Evolutionary conservation across 1,139 yeast genomes (phyloP), one percentile per base, ranked within the genome.

Genomic region (Kodamaea alishanica): DNA sequence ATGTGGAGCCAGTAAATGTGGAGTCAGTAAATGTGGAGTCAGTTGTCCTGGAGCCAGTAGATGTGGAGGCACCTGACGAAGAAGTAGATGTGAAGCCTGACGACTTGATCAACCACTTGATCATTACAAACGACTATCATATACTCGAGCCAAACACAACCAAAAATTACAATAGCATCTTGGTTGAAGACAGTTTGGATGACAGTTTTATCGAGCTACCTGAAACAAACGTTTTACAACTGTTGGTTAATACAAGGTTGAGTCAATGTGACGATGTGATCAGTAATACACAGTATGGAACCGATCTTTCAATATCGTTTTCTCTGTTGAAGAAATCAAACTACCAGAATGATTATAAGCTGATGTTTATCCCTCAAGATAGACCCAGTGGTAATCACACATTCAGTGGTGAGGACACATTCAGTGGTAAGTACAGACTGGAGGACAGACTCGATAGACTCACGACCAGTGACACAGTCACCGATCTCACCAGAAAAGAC

Each of bases 101-200:
- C n/a, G n/a, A n/a, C n/a, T n/a, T n/a, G n/a, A n/a, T n/a, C n/a
- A n/a, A n/a, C n/a, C n/a, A n/a, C 20, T 15, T 15, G 20, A 15
- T 15, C 20, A 15, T 47, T 26, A 46, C 52, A 10, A 44, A 48
- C 24, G 52, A 48, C 32, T 48, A 39, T 27, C 52, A 49, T 30
- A 26, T 47, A 2, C 30, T 47, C n/a, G 42, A 29, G 11, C 26
- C 28, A 2, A 8, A 11, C 6, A 9, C 30, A 9, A 36, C 24
- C 6, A 12, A 34, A 3, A 34, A 34, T 33, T 39, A 45, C 27
- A 45, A 49, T 29, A 48, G 50, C 37, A 46, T 47, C 8, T 39
- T 47, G 6, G 11, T 45, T 2, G 47, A 40, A 22, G 47, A 42
- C 24, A 44, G 30, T 20, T 34, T 34, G 12, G 39, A 32, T 26